phyloP scores from a whole-genome alignment of 2,329 filamentous ascomycete species.

The Hypomyces rosellus region DNA sequence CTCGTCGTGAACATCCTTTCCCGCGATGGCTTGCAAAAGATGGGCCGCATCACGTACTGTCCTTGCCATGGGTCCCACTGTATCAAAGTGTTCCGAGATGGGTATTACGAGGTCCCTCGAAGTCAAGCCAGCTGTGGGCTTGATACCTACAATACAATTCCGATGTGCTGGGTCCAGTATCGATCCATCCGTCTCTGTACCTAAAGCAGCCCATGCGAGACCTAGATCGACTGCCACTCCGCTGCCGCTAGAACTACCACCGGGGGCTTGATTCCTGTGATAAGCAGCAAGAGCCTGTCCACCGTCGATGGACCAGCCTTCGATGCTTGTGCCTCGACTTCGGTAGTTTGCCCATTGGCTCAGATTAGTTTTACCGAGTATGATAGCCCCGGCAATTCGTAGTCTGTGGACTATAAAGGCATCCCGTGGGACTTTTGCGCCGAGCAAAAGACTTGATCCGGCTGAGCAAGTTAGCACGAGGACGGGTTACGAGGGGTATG shows the following conservation, averaged over 20 bases:
- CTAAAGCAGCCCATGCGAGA: conserved; percentile 51
- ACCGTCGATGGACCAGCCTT: conserved; percentile 58
- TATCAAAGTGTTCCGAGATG: conserved; percentile 56
- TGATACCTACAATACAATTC: conserved; percentile 61
- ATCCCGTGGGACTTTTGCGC: conserved; percentile 49
- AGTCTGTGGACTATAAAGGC: conserved; percentile 53
- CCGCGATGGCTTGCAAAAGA: conserved; percentile 56
- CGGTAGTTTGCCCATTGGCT: conserved; percentile 59
- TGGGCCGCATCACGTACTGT: conserved; percentile 59
- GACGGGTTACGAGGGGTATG: neutral
- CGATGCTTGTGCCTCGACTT: conserved; percentile 45
- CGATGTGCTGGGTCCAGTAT: conserved; percentile 47
- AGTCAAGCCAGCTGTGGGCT: conserved; percentile 60
- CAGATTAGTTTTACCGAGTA: conserved; percentile 58
- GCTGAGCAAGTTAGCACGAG: conserved; percentile 19
- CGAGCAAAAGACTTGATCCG: conserved; percentile 52
- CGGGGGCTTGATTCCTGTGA: conserved; percentile 53
- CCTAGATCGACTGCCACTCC: conserved; percentile 54
- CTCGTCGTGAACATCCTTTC: conserved; percentile 51
- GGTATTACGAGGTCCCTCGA: conserved; percentile 58
- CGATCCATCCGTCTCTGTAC: conserved; percentile 50
- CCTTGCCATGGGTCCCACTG: conserved; percentile 55
- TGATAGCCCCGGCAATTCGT: conserved; percentile 51
- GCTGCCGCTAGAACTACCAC: conserved; percentile 55
- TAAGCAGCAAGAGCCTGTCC: conserved; percentile 58